These are phyloP conservation scores for Phytomonas sp. DNA, from an alignment of 208 protist genomes.

Conservation along the genomic window DNA sequence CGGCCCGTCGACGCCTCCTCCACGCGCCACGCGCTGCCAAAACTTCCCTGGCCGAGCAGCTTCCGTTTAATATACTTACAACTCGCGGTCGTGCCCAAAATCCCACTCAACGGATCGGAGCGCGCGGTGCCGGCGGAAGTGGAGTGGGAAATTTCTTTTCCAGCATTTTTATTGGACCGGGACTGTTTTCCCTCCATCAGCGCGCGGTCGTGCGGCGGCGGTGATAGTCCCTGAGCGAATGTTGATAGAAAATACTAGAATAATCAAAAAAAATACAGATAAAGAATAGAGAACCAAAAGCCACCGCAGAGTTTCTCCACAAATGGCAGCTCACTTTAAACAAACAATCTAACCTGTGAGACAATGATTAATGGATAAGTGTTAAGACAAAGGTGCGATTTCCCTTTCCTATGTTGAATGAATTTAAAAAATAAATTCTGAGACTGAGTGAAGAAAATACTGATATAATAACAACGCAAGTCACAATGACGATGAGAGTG, in stretches of 20 bases:
- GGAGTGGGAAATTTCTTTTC: not conserved
- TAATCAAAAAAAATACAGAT: conserved; percentile 11
- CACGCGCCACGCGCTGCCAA: conserved; percentile 85
- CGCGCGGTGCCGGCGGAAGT: too few species aligned
- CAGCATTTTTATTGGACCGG: not conserved
- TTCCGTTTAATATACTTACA: conserved; percentile 81
- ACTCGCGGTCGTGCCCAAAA: conserved; percentile 47
- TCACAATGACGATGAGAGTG: not conserved
- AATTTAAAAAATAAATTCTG: conserved; percentile 6
- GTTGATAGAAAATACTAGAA: not conserved
- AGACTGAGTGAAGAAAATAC: not conserved
- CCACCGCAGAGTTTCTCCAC: too few species aligned
- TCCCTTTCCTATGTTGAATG: not conserved
- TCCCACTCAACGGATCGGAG: conserved; percentile 64
- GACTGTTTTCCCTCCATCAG: not conserved
- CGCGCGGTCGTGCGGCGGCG: not conserved
- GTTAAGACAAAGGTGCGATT: not conserved
- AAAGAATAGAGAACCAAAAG: conserved; percentile 6
- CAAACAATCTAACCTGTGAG: too few species aligned
- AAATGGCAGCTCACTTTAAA: too few species aligned
- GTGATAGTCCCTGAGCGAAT: conserved; percentile 1
- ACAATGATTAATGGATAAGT: too few species aligned
- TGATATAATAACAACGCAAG: not conserved
- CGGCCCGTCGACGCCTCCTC: conserved; percentile 58
- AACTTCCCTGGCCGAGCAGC: conserved; percentile 88